Evolutionary conservation across 306 rosid species (phyloP).

Genomic region (Sindora glabra): DNA sequence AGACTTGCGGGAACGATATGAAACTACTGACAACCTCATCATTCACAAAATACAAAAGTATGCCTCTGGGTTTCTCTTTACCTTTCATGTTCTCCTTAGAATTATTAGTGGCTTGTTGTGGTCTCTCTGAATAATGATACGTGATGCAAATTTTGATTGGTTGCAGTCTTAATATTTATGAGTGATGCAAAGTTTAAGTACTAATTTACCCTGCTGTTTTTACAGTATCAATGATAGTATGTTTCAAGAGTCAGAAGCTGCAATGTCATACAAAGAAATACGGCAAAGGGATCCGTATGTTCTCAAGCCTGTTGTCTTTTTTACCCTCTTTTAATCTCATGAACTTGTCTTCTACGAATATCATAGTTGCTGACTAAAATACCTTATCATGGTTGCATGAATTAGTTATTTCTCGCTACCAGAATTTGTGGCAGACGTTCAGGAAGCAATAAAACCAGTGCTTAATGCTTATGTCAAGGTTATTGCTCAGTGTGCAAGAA

Average conservation of each 20-base stretch:
- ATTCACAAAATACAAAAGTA: constrained; percentile 90
- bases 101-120: constrained; percentile 1
- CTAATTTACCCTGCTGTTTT: constrained; percentile 15
- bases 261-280: constrained; percentile 82
- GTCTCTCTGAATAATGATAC: not conserved
- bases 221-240: constrained; percentile 75
- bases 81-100: not conserved
- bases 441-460: constrained; percentile 85
- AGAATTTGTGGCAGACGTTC: constrained; percentile 76
- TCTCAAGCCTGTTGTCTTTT: constrained; percentile 12
- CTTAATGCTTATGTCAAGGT: constrained; percentile 81
- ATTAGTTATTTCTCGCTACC: constrained; percentile 69
- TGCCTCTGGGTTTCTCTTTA: constrained; percentile 14
- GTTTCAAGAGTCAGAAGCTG: constrained; percentile 88
- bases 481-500: constrained; percentile 10
- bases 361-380: constrained; percentile 4
- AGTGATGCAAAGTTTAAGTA: not conserved
- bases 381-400: constrained; percentile 16
- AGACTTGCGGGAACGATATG: constrained; percentile 70
- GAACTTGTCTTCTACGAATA: too few species aligned
- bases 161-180: constrained; percentile 1
- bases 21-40: constrained; percentile 66
- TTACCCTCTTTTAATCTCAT: not conserved
- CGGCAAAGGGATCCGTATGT: constrained; percentile 81
- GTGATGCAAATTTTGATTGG: constrained; percentile 5